Conservation (phyloP, 2,329 filamentous ascomycete species). For the Pestalotiopsis sp. region DNA sequence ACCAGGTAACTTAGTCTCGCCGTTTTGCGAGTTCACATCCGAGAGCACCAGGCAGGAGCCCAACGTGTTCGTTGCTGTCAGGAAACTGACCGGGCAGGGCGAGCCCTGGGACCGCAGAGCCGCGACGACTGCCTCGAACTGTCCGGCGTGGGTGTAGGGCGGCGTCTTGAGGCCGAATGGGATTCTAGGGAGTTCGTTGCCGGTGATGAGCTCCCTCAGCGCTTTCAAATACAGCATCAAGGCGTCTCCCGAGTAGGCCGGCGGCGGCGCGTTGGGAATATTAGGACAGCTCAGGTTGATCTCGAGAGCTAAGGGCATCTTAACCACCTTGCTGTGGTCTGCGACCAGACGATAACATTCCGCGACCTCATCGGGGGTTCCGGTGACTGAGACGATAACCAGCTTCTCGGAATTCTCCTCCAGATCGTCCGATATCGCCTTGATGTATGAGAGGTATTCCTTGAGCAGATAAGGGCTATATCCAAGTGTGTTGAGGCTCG, state of each 20-base stretch:
- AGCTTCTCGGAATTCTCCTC: conserved; percentile 47
- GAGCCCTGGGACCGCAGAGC: conserved; percentile 43
- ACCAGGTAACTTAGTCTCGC: conserved; percentile 50
- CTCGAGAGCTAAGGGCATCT: conserved; percentile 66
- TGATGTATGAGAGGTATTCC: conserved; percentile 61
- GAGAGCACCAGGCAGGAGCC: conserved; percentile 67
- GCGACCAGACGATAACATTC: conserved; percentile 57
- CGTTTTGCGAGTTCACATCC: conserved; percentile 20
- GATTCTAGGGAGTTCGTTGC: conserved; percentile 25
- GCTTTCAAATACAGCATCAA: conserved; percentile 58
- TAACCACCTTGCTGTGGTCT: conserved; percentile 24
- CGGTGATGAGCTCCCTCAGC: conserved; percentile 34
- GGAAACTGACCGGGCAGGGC: conserved; percentile 59
- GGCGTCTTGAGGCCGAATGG: conserved; percentile 71
- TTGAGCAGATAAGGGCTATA: conserved; percentile 68
- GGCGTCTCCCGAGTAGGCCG: conserved; percentile 62
- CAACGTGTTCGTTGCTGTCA: conserved; percentile 76
- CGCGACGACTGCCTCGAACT: conserved; percentile 61
- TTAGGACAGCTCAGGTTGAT: conserved; percentile 82
- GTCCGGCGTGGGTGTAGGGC: conserved; percentile 71
- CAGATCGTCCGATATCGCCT: conserved; percentile 41
- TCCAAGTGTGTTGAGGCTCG: conserved; percentile 71
- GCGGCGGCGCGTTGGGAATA: conserved; percentile 68
- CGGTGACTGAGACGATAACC: conserved; percentile 73
- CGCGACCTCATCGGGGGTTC: conserved; percentile 58